These are phyloP conservation scores for Blastobotrys ciferrii DNA, from an alignment of 1,139 yeast species.

Conservation along the genomic window DNA sequence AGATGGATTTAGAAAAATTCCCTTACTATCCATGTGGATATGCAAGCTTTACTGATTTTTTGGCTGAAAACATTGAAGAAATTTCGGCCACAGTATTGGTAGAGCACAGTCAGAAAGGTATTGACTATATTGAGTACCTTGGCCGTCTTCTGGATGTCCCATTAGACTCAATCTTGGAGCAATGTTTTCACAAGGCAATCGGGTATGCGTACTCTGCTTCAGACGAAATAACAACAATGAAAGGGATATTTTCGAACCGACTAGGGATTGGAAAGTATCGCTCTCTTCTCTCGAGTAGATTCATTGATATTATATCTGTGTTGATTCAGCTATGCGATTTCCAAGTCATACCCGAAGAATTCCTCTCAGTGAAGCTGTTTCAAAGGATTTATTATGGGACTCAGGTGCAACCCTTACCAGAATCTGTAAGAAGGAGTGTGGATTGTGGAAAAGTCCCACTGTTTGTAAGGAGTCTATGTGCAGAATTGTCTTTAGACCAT, in stretches of 20 bases:
- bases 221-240: not conserved
- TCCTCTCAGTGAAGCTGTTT: not conserved
- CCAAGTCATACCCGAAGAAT: not conserved
- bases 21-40: constrained; percentile 44
- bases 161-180: constrained; percentile 3
- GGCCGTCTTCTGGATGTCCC: constrained; percentile 9
- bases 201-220: constrained; percentile 15
- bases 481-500: not conserved
- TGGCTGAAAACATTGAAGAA: constrained; percentile 30
- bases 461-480: not conserved
- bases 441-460: not conserved
- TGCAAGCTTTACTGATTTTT: constrained; percentile 31
- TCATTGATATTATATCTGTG: constrained; percentile 12
- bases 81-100: constrained; percentile 16
- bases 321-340: constrained; percentile 8
- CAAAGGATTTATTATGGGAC: not conserved
- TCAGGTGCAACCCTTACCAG: constrained; percentile 3
- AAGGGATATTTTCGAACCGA: not conserved
- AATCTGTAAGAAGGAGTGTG: constrained; percentile 5
- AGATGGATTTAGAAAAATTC: constrained; percentile 34
- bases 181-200: constrained; percentile 18
- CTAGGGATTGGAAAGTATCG: constrained; percentile 1
- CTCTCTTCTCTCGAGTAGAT: constrained; percentile 1
- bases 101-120: constrained; percentile 13
- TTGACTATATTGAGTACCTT: constrained; percentile 13